Base-by-base conservation (phyloP, 495 filamentous ascomycete genomes). In the Jackrogersella multiformis region DNA sequence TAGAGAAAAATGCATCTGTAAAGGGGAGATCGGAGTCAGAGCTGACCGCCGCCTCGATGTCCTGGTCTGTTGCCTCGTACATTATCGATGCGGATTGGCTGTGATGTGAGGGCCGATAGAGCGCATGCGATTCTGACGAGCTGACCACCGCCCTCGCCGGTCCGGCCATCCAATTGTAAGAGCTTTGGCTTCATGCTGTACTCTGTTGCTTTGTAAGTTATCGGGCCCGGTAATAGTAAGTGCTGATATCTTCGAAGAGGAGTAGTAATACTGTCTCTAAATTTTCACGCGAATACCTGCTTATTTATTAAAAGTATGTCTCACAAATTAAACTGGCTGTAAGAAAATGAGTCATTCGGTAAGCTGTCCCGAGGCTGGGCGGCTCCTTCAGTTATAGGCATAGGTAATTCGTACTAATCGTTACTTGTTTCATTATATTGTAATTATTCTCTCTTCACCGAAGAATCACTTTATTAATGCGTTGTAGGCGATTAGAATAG, bases 121-220 rank as follows among this genome's bases (percentile, higher is more conserved):
- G 84, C 85, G 28, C 91, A 76, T 1, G 91, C 90, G 41, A 91
- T 82, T 44, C 93, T 86, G 26, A 95, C 83, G 0, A 97, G 80
- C 74, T 97, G 92, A 7, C 92, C 93, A 28, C 92, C 93, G 35
- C 93, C 92, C 79, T 96, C 93, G 10, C 94, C 90, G 0, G 86
- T 90, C 42, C 84, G 76, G 32, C 91, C 91, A 64, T 92, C 89
- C 5, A 93, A 75, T 52, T 76, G 68, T 13, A 81, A 63, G 4
- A 60, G 56, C 38, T 67, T 74, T 41, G 59, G 9, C 23, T 49
- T 48, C 64, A 70, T 73, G 28, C 2, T 38, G 44, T 30, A 9
- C 34, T 24, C 13, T 12, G 18, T n/a, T 15, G 18, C 5, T 28
- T 34, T 34, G 52, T 30, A 24, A 62, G 26, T 21, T 34, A 41